Percentiles rank a stretch among this genome's conserved stretches.
Conservation (phyloP, 495 filamentous ascomycete genomes). For the Pyrenula aspistea region DNA sequence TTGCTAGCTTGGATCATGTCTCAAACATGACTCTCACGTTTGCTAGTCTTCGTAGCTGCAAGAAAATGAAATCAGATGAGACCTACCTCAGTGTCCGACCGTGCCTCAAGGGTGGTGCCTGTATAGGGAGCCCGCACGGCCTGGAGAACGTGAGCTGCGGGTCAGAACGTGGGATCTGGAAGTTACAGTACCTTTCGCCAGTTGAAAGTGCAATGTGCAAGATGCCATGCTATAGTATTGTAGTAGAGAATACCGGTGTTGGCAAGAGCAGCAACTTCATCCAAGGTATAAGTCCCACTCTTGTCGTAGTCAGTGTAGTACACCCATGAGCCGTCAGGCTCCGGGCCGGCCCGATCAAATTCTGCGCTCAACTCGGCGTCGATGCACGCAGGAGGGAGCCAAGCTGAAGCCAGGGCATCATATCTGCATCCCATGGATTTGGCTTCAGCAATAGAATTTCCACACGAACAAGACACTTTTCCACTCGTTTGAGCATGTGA, state of each 20-base stretch:
- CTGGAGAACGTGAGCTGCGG: neutral
- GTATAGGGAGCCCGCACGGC: neutral
- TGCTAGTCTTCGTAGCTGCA: too few relatives aligned
- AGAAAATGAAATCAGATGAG: neutral
- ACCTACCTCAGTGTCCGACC: neutral
- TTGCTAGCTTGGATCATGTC: too few relatives aligned
- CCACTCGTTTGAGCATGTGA: neutral
- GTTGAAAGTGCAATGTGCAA: constrained; percentile 7
- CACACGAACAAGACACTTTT: neutral
- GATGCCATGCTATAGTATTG: constrained; percentile 3
- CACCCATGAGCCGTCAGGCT: constrained; percentile 4
- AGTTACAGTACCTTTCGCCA: constrained; percentile 3
- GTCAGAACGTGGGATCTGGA: neutral
- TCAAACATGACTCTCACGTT: too few relatives aligned
- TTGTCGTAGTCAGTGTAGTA: constrained; percentile 3
- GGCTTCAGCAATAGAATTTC: neutral
- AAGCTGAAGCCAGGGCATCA: constrained; percentile 6
- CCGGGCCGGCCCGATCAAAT: constrained; percentile 4
- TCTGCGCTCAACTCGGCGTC: constrained; percentile 5
- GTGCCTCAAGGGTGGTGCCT: neutral
- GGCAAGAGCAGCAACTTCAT: neutral
- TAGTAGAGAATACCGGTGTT: neutral
- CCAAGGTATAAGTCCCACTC: constrained; percentile 1
- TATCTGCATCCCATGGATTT: constrained; percentile 1
- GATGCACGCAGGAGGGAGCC: constrained; percentile 5